phyloP scores from a whole-genome alignment of 306 rosid species.

The Cucurbita maxima region DNA sequence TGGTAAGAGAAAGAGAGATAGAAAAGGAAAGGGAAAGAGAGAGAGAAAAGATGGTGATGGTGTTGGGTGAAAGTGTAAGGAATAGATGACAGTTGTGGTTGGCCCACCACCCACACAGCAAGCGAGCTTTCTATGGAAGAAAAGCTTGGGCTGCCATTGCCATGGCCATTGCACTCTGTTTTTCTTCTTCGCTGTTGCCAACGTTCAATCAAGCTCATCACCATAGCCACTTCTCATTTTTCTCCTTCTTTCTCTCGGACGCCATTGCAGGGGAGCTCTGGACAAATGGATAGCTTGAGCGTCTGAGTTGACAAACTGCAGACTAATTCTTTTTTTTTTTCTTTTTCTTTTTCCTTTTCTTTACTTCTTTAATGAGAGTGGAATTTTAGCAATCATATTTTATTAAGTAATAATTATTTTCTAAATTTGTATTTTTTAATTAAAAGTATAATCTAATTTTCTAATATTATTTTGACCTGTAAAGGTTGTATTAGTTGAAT shows the following conservation, averaged over 20 bases:
- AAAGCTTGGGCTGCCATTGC: not conserved
- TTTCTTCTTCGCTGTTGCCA: not conserved
- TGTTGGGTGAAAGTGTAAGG: slow-evolving; percentile 42
- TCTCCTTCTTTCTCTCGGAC: not conserved
- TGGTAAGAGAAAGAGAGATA: slow-evolving; percentile 17
- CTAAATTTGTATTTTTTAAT: not conserved
- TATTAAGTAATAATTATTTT: not conserved
- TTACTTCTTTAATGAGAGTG: not conserved
- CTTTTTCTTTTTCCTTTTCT: not conserved
- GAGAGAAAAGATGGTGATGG: slow-evolving; percentile 23
- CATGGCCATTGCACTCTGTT: not conserved
- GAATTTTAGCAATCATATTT: not conserved
- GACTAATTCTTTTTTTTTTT: not conserved
- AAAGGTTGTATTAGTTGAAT: not conserved
- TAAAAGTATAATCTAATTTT: not conserved
- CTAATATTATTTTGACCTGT: not conserved
- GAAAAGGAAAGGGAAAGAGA: slow-evolving; percentile 12
- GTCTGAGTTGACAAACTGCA: not conserved
- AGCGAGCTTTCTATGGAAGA: not conserved
- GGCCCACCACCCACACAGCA: slow-evolving; percentile 14
- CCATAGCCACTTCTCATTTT: not conserved
- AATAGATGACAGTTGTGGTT: slow-evolving; percentile 59
- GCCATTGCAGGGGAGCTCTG: not conserved
- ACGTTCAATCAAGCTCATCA: not conserved
- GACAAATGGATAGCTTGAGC: not conserved